Base-by-base conservation (phyloP, 208 protist genomes). In the Acanthamoeba healyi region DNA sequence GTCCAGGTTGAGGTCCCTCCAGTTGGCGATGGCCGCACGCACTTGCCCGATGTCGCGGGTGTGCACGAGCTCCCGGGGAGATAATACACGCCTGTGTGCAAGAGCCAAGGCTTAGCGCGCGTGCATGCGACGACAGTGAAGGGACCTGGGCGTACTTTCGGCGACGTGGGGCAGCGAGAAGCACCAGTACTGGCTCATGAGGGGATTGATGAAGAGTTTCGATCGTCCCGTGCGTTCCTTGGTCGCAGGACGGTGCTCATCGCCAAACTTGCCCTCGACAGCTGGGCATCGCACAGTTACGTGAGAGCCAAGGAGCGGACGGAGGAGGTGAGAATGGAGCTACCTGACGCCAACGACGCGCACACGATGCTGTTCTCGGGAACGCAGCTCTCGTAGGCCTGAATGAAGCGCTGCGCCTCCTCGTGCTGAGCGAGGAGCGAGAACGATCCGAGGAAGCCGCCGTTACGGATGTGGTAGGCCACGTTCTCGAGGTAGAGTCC, bases 111-210 rank as follows among this genome's bases (percentile, higher is more conserved):
- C 19, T 7, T 6, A 24, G 14, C 49, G 61, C 9, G 7, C 6
- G 7, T 26, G 22, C 14, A 70, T 7, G 61, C 9, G 19, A 70
- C 26, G 14, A 36, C 19, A 36, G 61, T 12, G 61, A 34, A 34
- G 61, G n/a, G 22, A 26, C 6, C 14, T 7, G 7, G 29, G n/a
- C 61, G 61, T 70, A 26, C 61, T 82, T 29, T 82, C 72, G 17
- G 72, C 72, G 38, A 82, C 38, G 19, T 82, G 72, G 9, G 34
- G 38, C 38, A 82, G 26, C 10, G 34, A 51, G 72, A 82, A 82
- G 72, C 34, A 82, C 72, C 72, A 82, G 42, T 82, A 82, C 72
- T 36, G 34, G 72, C 72, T 82, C 72, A 82, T 82, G 12, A 82
- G 42, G 5, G 72, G 72, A 26, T 82, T 82, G n/a, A 82, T 82